phyloP scores from a whole-genome alignment of 116 monocot species.

The Cymodocea nodosa region DNA sequence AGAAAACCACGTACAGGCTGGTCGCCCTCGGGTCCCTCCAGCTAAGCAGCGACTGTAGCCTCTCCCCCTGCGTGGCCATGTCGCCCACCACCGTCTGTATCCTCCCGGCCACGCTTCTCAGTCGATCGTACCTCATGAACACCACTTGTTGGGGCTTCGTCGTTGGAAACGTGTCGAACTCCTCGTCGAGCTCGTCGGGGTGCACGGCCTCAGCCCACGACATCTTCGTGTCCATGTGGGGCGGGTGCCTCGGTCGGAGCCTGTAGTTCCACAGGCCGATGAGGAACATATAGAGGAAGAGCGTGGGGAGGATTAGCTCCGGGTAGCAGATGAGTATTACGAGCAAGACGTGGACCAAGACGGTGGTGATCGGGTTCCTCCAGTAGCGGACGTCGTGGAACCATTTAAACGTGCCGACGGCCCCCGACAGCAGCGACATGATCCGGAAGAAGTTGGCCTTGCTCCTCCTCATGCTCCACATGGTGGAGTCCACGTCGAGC shows the following conservation, averaged over 20 bases:
- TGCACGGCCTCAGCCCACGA: conserved; percentile 48
- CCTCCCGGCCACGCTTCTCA: conserved; percentile 61
- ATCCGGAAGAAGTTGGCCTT: conserved; percentile 73
- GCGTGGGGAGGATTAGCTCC: conserved; percentile 50
- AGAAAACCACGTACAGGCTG: conserved; percentile 30
- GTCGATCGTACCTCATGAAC: conserved; percentile 51
- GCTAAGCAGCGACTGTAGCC: conserved; percentile 41
- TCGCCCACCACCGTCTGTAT: conserved; percentile 65
- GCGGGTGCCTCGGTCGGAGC: conserved; percentile 33
- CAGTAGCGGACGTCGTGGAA: conserved; percentile 47
- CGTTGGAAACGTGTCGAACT: conserved; percentile 66
- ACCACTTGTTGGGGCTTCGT: conserved; percentile 23
- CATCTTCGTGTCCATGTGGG: conserved; percentile 50
- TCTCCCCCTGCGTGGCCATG: conserved; percentile 66
- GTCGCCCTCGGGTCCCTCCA: conserved; percentile 69
- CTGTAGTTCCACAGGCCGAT: conserved; percentile 65
- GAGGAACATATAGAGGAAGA: conserved; percentile 55
- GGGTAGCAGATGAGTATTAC: conserved; percentile 57
- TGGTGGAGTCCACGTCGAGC: conserved; percentile 53
- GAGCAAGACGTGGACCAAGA: conserved; percentile 48
- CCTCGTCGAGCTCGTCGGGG: conserved; percentile 67
- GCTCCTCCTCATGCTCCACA: conserved; percentile 78
- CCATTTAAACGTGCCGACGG: conserved; percentile 26
- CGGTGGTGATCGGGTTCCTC: conserved; percentile 49
- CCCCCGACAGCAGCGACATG: conserved; percentile 38